Evolutionary conservation across 2,329 filamentous ascomycete genomes (phyloP), one percentile per base, ranked within the genome.

Genomic region (Aspergillus jensenii): DNA sequence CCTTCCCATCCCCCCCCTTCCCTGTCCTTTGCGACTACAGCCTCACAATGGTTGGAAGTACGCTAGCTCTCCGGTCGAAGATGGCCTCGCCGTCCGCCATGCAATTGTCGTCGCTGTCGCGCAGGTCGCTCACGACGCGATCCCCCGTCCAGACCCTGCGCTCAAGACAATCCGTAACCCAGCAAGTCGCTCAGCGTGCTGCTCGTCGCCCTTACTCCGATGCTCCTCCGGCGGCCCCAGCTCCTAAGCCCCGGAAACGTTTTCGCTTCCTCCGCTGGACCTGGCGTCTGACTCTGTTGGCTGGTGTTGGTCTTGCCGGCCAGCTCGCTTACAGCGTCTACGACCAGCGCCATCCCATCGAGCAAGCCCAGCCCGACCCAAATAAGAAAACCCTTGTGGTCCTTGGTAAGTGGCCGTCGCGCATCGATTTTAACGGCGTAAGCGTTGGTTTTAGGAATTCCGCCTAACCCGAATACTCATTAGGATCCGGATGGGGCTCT

Each of bases 311-410:
- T 62, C 82, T 87, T 58, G 72, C 90, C 43, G 90, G 81, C 64
- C 92, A 88, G 72, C 79, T 93, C 59, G 85, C 84, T 67, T 97
- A 95, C 76, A 85, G 85, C 71, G 89, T 97, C 78, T 97, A 93
- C 77, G 81, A 88, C 51, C 87, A 90, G 74, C 87, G 91, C 68
- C 85, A 96, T 76, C 93, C 93, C 9, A 82, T 83, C 43, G 89
- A 93, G 54, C 95, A 98, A 80, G 79, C 84, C 59, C 81, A 86
- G 62, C 87, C 90, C 17, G 91, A 97, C 76, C 90, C 93, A 56
- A 83, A 73, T 69, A 99, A 98, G 89, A 99, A 99, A 85, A 99
- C 93, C 11, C 83, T 99, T 56, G 95, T 99, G 47, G 87, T 99
- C 66, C 85, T 99, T 56, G 95, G 95, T 97, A 85, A 64, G 79